Percentiles rank a stretch among this genome's conserved stretches.
These are phyloP conservation scores for Xenosphaeropsis pyriputrescens DNA, from an alignment of 2,329 filamentous ascomycete species.

Conservation along the genomic window DNA sequence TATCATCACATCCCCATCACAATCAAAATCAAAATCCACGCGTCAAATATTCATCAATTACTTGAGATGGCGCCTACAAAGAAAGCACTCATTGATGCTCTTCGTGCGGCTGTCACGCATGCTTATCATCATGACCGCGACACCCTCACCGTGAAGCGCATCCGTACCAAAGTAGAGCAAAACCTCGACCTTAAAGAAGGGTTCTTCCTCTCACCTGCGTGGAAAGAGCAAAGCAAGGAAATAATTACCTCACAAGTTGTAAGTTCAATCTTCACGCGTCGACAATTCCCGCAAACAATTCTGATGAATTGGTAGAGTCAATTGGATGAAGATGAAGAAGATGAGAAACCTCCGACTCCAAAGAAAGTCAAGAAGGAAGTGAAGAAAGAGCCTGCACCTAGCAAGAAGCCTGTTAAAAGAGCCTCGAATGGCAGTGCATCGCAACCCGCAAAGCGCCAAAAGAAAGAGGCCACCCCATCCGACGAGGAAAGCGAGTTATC, in stretches of 20 bases:
- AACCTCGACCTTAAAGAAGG: conserved; percentile 31
- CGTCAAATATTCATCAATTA: too few relatives aligned
- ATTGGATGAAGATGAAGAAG: conserved; percentile 5
- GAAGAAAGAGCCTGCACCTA: conserved; percentile 34
- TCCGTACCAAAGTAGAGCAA: conserved; percentile 36
- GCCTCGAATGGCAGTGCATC: conserved; percentile 19
- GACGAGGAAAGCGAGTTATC: conserved; percentile 6
- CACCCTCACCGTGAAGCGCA: conserved; percentile 37
- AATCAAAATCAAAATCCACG: too few relatives aligned
- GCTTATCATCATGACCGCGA: conserved; percentile 19
- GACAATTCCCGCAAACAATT: background rate
- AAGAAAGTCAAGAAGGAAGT: background rate
- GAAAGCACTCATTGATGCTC: background rate
- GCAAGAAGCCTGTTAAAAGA: conserved; percentile 7
- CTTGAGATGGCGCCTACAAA: background rate
- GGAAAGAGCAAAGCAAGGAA: conserved; percentile 43
- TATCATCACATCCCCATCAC: too few relatives aligned
- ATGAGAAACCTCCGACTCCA: conserved; percentile 3
- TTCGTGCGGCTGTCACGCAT: background rate
- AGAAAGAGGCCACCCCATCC: conserved; percentile 13
- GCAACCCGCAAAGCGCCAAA: conserved; percentile 15
- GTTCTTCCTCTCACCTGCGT: conserved; percentile 32
- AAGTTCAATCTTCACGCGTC: conserved; percentile 14
- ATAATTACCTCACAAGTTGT: conserved; percentile 42
- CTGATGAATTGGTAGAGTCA: background rate